These are phyloP conservation scores for Poa pratensis DNA, from an alignment of 176 grass and related monocot genomes.

Conservation along the genomic window DNA sequence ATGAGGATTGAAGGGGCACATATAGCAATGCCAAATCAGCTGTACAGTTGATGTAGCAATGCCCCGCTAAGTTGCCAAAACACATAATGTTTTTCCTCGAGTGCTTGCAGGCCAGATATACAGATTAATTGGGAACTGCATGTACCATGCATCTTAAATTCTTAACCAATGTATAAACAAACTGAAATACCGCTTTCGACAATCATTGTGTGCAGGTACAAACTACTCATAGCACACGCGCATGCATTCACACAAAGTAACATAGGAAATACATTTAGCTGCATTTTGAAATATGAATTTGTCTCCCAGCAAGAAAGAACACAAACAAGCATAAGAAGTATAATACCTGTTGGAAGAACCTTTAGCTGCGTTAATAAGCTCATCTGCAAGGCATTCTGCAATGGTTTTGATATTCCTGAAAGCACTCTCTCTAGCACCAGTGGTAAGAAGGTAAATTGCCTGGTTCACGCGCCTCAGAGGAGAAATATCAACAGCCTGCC, in stretches of 20 bases:
- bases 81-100: not conserved
- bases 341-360: conserved; percentile 77
- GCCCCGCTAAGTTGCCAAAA: not conserved
- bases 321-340: not conserved
- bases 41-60: not conserved
- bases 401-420: conserved; percentile 93
- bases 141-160: not conserved
- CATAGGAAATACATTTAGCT: not conserved
- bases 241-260: not conserved
- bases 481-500: conserved; percentile 88
- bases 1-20: not conserved
- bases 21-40: not conserved
- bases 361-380: conserved; percentile 83
- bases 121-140: not conserved
- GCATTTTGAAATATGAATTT: not conserved
- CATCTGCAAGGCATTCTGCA: conserved; percentile 75
- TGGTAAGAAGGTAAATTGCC: conserved; percentile 83
- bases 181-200: not conserved
- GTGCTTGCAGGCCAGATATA: not conserved
- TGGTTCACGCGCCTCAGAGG: conserved; percentile 77
- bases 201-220: not conserved
- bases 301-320: not conserved
- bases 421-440: conserved; percentile 76
- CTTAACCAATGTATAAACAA: not conserved
- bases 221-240: not conserved